Conservation (phyloP, 257 asterid species). For the Petunia secreta region DNA sequence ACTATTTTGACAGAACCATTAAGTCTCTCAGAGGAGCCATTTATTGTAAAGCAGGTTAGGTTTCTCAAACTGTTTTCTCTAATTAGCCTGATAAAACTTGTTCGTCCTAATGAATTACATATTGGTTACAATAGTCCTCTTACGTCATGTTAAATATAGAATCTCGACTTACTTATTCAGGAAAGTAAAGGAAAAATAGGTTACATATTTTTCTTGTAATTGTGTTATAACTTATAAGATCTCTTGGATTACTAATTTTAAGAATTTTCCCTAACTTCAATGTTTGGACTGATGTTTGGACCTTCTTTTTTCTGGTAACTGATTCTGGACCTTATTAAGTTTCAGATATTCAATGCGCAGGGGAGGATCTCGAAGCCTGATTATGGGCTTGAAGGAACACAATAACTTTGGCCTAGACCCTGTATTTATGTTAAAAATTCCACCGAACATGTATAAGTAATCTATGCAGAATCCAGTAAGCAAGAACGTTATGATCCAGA, state of each 20-base stretch:
- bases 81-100: not conserved
- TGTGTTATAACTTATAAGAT: not conserved
- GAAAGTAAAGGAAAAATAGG: not conserved
- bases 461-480: too few relatives aligned
- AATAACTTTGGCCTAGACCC: too few relatives aligned
- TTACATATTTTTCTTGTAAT: not conserved
- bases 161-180: not conserved
- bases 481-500: too few relatives aligned
- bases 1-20: conserved; percentile 83
- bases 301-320: not conserved
- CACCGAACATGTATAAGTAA: too few relatives aligned
- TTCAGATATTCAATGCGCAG: not conserved
- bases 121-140: not conserved
- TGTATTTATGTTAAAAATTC: too few relatives aligned
- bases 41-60: conserved; percentile 77
- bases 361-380: too few relatives aligned
- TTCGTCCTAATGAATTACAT: not conserved
- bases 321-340: not conserved
- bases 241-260: conserved; percentile 4
- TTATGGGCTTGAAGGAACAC: too few relatives aligned
- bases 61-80: conserved; percentile 21
- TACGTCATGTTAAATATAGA: not conserved
- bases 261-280: not conserved
- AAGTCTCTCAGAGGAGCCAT: conserved; percentile 80
- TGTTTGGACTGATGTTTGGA: not conserved